phyloP scores from a whole-genome alignment of 495 filamentous ascomycete genomes.

The Neurospora sp. region DNA sequence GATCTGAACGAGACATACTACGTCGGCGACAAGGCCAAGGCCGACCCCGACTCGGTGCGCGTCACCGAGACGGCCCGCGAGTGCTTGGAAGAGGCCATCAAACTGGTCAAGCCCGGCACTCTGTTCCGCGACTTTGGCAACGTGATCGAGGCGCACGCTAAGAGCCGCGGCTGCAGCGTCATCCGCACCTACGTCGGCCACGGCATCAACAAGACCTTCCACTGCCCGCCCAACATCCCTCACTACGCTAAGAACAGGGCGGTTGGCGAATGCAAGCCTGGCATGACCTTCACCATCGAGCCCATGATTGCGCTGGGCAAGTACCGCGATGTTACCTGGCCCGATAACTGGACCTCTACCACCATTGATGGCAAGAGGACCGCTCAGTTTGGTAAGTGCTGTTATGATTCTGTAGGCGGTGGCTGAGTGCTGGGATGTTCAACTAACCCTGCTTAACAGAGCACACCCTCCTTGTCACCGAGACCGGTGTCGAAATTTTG shows the following conservation, averaged over 20 bases:
- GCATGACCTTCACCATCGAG: slow-evolving; percentile 92
- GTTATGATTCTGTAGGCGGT: neutral
- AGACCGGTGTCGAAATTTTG: slow-evolving; percentile 84
- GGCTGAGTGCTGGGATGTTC: neutral
- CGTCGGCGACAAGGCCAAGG: slow-evolving; percentile 63
- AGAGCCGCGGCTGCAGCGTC: slow-evolving; percentile 65
- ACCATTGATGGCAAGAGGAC: slow-evolving; percentile 74
- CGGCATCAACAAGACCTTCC: slow-evolving; percentile 78
- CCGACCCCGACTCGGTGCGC: slow-evolving; percentile 69
- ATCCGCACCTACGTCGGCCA: slow-evolving; percentile 88
- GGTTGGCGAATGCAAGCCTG: slow-evolving; percentile 71
- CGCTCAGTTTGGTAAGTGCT: slow-evolving; percentile 61
- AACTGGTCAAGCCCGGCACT: slow-evolving; percentile 77
- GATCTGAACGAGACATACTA: slow-evolving; percentile 93
- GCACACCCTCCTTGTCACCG: slow-evolving; percentile 89
- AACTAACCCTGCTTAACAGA: slow-evolving; percentile 36
- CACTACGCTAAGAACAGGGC: slow-evolving; percentile 91
- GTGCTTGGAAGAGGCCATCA: slow-evolving; percentile 73
- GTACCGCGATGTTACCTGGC: slow-evolving; percentile 75
- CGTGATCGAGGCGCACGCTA: slow-evolving; percentile 78
- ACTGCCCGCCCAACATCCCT: slow-evolving; percentile 73
- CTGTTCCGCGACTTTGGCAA: slow-evolving; percentile 76
- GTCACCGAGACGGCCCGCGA: slow-evolving; percentile 76
- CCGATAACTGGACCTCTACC: slow-evolving; percentile 82
- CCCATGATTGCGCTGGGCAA: slow-evolving; percentile 83